A percentile compares a stretch with the other conserved stretches of the same genome.
phyloP scores from a whole-genome alignment of 129 eudicot species.

The Oenanthe sinensis region DNA sequence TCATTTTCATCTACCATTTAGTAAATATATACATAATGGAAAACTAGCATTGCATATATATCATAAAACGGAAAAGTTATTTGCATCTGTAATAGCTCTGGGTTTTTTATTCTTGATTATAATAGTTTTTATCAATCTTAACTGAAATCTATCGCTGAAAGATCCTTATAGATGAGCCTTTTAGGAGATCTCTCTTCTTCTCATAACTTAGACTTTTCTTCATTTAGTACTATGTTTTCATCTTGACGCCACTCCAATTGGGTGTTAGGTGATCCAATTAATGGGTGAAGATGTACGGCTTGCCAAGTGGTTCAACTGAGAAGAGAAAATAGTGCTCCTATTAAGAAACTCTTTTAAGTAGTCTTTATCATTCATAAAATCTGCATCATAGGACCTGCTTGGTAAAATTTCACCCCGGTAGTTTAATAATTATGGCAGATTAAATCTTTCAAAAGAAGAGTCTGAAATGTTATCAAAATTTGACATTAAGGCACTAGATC shows the following conservation, averaged over 20 bases:
- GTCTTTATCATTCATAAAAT: neutral
- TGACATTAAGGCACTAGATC: slow-evolving; percentile 18
- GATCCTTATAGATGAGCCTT: too few species aligned
- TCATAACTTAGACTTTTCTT: slow-evolving; percentile 1
- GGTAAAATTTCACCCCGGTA: slow-evolving; percentile 13
- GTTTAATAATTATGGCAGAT: slow-evolving; percentile 12
- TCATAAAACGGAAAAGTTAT: too few species aligned
- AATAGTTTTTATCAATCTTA: too few species aligned
- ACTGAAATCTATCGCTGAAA: too few species aligned
- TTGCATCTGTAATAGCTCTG: too few species aligned
- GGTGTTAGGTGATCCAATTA: neutral
- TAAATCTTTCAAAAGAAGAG: slow-evolving; percentile 14
- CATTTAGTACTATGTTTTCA: neutral
- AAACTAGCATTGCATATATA: too few species aligned
- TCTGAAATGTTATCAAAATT: slow-evolving; percentile 6
- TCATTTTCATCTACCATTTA: too few species aligned
- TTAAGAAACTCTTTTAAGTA: neutral
- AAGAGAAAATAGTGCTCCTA: neutral
- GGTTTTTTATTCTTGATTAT: too few species aligned
- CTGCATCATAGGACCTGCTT: slow-evolving; percentile 17
- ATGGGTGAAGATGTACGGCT: slow-evolving; percentile 10
- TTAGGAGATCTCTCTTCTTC: slow-evolving; percentile 13
- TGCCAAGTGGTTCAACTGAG: slow-evolving; percentile 19
- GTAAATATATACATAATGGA: too few species aligned
- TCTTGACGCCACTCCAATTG: slow-evolving; percentile 7